Percentiles rank a stretch among this genome's conserved stretches.
phyloP scores from a whole-genome alignment of 164 flowering plant species.

The Cinnamomum chago region DNA sequence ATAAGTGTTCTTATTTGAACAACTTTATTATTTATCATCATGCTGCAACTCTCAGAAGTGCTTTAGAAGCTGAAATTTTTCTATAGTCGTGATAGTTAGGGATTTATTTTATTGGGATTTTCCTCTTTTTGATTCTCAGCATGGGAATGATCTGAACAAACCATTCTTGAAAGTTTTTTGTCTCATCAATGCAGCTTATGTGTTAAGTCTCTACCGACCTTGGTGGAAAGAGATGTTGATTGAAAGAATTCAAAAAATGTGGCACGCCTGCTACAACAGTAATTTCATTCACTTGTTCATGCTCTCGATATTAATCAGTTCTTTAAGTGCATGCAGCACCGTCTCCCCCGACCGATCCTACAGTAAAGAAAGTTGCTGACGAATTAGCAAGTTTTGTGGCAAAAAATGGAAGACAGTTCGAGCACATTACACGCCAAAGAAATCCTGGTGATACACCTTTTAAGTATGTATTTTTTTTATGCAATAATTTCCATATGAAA shows the following conservation, averaged over 20 bases:
- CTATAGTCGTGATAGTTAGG: not conserved
- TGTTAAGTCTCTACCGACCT: constrained; percentile 55
- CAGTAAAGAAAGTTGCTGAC: constrained; percentile 95
- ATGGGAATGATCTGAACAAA: constrained; percentile 33
- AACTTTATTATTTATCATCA: not conserved
- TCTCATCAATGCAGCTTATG: constrained; percentile 90
- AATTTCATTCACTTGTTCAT: constrained; percentile 92
- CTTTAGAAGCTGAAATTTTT: not conserved
- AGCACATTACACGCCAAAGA: constrained; percentile 76
- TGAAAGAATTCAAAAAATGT: constrained; percentile 73
- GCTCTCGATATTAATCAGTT: constrained; percentile 97
- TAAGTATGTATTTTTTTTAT: constrained; percentile 45
- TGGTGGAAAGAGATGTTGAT: constrained; percentile 85
- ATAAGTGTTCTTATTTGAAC: not conserved
- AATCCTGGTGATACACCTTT: constrained; percentile 99
- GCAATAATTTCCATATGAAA: not conserved
- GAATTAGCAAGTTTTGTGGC: constrained; percentile 97
- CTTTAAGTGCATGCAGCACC: constrained; percentile 99
- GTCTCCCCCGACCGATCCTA: constrained; percentile 76
- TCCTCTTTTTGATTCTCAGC: constrained; percentile 26
- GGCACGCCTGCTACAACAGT: constrained; percentile 89
- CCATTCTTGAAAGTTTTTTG: constrained; percentile 67
- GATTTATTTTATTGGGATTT: constrained; percentile 10
- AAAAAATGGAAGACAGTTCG: constrained; percentile 93
- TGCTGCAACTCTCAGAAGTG: not conserved